phyloP scores from a whole-genome alignment of 345 rosid species.

The Aquilaria malaccensis region DNA sequence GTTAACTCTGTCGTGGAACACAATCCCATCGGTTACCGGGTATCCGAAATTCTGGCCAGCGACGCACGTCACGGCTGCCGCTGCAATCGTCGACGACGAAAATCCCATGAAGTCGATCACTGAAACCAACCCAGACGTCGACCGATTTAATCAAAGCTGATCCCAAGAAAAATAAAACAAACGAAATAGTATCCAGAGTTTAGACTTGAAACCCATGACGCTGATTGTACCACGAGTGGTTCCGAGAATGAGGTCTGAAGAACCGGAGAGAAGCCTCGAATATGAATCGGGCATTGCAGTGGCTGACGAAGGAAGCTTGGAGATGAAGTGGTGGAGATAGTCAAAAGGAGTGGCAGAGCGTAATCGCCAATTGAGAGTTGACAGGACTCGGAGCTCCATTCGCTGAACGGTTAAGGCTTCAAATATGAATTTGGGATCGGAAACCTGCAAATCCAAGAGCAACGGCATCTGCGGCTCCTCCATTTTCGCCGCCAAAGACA shows the following conservation, averaged over 20 bases:
- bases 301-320: constrained; percentile 24
- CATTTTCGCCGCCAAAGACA: constrained; percentile 66
- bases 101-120: constrained; percentile 55
- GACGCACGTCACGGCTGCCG: constrained; percentile 44
- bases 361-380: constrained; percentile 44
- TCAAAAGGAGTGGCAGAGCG: constrained; percentile 54
- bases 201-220: neutral
- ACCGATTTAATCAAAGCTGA: neutral
- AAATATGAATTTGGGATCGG: constrained; percentile 47
- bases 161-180: neutral
- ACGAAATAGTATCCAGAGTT: neutral
- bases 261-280: constrained; percentile 24
- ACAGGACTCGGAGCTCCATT: constrained; percentile 57
- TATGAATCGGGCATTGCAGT: constrained; percentile 7
- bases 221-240: constrained; percentile 42
- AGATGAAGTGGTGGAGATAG: constrained; percentile 37
- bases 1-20: constrained; percentile 26
- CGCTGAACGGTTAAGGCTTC: constrained; percentile 44
- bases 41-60: constrained; percentile 21
- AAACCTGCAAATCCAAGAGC: constrained; percentile 41
- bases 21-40: neutral
- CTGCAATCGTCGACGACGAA: constrained; percentile 44
- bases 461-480: constrained; percentile 48
- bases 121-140: constrained; percentile 8
- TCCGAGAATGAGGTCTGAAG: constrained; percentile 47